Conservation (phyloP, 352 stramenopile genomes). For the Globisporangium okanoganense region DNA sequence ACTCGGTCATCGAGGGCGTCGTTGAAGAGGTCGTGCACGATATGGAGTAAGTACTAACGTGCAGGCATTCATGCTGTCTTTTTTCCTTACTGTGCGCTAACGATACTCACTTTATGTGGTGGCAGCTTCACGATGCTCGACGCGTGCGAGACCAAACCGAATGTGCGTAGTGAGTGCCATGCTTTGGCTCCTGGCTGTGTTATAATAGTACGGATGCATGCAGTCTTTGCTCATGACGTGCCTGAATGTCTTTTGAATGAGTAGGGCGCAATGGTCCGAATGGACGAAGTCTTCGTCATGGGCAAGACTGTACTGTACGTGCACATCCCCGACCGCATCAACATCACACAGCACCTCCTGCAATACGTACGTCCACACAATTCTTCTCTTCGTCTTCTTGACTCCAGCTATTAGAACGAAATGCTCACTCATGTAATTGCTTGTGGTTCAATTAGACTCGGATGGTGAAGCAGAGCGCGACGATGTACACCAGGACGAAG, state of each 20-base stretch:
- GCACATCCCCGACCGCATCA: slow-evolving; percentile 84
- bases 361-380: slow-evolving; percentile 71
- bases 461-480: slow-evolving; percentile 73
- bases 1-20: slow-evolving; percentile 68
- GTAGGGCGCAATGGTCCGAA: slow-evolving; percentile 47
- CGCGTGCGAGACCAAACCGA: slow-evolving; percentile 69
- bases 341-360: slow-evolving; percentile 71
- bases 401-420: not conserved
- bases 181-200: too few species aligned
- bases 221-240: not conserved
- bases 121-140: slow-evolving; percentile 70
- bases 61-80: not conserved
- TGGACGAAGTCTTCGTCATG: slow-evolving; percentile 89
- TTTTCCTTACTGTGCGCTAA: not conserved
- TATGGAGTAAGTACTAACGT: slow-evolving; percentile 61
- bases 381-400: not conserved
- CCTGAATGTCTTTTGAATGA: not conserved
- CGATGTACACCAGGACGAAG: slow-evolving; percentile 80
- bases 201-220: not conserved
- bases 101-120: not conserved
- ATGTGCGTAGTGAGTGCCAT: slow-evolving; percentile 24
- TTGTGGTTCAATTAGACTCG: slow-evolving; percentile 36
- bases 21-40: slow-evolving; percentile 82
- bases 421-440: not conserved
- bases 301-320: slow-evolving; percentile 83